phyloP scores from a whole-genome alignment of 169 alveolate genomes.

The Cryptosporidium xiaoi region DNA sequence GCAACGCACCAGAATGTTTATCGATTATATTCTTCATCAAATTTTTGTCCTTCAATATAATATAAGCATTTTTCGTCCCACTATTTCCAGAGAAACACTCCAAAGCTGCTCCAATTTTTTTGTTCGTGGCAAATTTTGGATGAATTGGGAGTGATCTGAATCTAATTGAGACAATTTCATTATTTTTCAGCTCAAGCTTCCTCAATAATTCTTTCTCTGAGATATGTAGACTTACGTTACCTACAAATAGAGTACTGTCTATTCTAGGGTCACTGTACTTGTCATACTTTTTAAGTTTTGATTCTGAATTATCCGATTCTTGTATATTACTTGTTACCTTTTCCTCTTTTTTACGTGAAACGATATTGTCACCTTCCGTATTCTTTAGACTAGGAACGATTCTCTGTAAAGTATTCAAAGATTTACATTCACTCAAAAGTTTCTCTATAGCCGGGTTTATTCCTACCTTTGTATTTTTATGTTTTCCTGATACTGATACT shows the following conservation, averaged over 20 bases:
- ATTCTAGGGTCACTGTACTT: constrained; percentile 57
- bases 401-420: not conserved
- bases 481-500: not conserved
- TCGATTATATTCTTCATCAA: constrained; percentile 20
- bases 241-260: constrained; percentile 59
- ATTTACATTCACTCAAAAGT: constrained; percentile 26
- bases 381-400: not conserved
- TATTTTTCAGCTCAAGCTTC: constrained; percentile 16
- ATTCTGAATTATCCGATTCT: not conserved
- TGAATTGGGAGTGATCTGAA: constrained; percentile 64
- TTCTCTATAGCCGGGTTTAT: constrained; percentile 28
- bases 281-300: not conserved
- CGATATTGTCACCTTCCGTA: not conserved
- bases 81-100: constrained; percentile 63
- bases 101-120: constrained; percentile 48
- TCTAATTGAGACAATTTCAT: constrained; percentile 51
- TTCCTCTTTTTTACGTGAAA: not conserved
- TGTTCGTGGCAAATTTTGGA: constrained; percentile 51
- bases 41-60: constrained; percentile 26
- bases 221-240: constrained; percentile 36
- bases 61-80: constrained; percentile 62
- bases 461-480: not conserved
- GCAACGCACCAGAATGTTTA: constrained; percentile 23
- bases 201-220: constrained; percentile 31
- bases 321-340: not conserved